Conservation (phyloP, 768 basidiomycete genomes). For the Suillus variegatus region DNA sequence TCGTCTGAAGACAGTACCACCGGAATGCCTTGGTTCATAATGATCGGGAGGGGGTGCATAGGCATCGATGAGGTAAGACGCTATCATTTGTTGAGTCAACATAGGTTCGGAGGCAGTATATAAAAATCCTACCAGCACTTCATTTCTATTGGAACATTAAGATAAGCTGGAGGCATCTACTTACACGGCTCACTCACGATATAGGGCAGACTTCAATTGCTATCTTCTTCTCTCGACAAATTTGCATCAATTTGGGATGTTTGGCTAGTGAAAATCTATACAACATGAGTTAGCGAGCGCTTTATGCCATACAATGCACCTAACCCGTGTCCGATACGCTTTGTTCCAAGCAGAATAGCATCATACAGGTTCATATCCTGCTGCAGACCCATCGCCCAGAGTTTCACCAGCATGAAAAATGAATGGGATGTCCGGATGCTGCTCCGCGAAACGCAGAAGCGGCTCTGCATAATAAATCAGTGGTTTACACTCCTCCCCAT, state of each 20-base stretch:
- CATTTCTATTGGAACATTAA: conserved; percentile 49
- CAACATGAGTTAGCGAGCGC: neutral
- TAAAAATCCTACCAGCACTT: conserved; percentile 53
- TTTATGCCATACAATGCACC: conserved; percentile 8
- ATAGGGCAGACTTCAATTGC: conserved; percentile 51
- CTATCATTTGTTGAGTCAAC: conserved; percentile 32
- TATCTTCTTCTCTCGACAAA: conserved; percentile 42
- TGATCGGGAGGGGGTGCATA: conserved; percentile 66
- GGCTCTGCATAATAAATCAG: conserved; percentile 41
- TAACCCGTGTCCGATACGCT: conserved; percentile 52
- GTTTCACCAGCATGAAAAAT: conserved; percentile 54
- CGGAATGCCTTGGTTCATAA: conserved; percentile 70
- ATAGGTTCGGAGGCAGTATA: neutral
- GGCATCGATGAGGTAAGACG: conserved; percentile 76
- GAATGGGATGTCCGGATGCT: conserved; percentile 44
- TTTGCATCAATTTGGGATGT: conserved; percentile 46
- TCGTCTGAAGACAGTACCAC: conserved; percentile 74
- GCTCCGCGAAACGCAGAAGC: conserved; percentile 39
- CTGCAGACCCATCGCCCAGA: conserved; percentile 43
- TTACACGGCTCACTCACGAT: conserved; percentile 34
- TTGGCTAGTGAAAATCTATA: conserved; percentile 46
- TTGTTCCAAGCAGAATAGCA: conserved; percentile 50
- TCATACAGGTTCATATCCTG: conserved; percentile 51
- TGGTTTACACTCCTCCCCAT: conserved; percentile 32
- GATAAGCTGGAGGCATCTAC: neutral